Evolutionary conservation across 1,139 yeast species (phyloP).

Genomic region (Suhomyces coccinellae): DNA sequence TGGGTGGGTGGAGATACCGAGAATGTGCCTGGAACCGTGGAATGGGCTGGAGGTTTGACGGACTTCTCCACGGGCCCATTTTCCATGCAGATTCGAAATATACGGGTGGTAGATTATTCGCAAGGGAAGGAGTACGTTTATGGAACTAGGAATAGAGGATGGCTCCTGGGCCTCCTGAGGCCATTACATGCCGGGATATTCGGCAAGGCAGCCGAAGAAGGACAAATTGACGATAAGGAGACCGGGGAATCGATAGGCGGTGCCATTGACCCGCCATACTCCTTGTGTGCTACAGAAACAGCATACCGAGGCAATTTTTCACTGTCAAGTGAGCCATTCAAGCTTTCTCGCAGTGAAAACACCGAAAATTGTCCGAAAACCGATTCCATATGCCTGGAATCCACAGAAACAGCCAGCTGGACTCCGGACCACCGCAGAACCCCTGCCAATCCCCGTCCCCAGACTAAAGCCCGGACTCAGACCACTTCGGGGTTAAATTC

Average conservation of each 20-base stretch:
- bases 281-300: not conserved
- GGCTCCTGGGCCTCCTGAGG: conserved; percentile 4
- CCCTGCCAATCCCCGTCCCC: not conserved
- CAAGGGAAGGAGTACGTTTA: conserved; percentile 38
- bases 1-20: conserved; percentile 49
- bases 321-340: not conserved
- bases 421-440: too few species aligned
- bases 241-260: not conserved
- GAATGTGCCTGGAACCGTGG: conserved; percentile 48
- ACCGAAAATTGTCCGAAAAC: too few species aligned
- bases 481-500: not conserved
- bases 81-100: conserved; percentile 31
- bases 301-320: not conserved
- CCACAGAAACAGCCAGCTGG: too few species aligned
- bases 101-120: conserved; percentile 35
- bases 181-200: too few species aligned
- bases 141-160: conserved; percentile 19
- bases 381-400: too few species aligned
- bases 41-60: conserved; percentile 46
- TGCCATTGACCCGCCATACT: not conserved
- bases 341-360: too few species aligned
- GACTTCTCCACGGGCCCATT: conserved; percentile 39
- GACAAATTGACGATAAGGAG: not conserved
- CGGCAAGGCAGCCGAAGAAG: too few species aligned
- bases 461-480: not conserved